Evolutionary conservation across 768 basidiomycete species (phyloP).

Genomic region (Mycena amicta): DNA sequence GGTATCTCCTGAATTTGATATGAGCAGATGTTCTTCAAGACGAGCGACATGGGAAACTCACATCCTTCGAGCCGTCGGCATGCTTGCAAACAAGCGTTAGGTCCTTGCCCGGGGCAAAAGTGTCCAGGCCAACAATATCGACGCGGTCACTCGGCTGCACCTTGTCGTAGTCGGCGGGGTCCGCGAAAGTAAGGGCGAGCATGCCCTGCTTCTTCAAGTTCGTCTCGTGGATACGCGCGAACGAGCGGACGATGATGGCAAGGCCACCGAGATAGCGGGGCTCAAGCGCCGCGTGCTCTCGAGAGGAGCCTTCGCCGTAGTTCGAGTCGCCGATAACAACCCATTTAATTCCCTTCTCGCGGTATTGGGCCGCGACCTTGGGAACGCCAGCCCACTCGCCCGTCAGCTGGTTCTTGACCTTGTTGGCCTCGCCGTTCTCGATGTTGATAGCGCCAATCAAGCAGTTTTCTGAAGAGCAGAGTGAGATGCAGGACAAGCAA

Average conservation of each 20-base stretch:
- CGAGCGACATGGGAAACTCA: slow-evolving; percentile 29
- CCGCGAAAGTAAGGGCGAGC: slow-evolving; percentile 92
- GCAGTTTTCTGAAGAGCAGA: slow-evolving; percentile 76
- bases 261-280: slow-evolving; percentile 93
- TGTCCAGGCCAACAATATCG: slow-evolving; percentile 85
- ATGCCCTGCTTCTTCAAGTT: slow-evolving; percentile 99
- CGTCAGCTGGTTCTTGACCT: slow-evolving; percentile 87
- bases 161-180: slow-evolving; percentile 95
- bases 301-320: slow-evolving; percentile 98
- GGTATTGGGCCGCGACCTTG: slow-evolving; percentile 83
- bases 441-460: slow-evolving; percentile 96
- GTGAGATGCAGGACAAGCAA: slow-evolving; percentile 10
- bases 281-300: slow-evolving; percentile 96
- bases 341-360: slow-evolving; percentile 90
- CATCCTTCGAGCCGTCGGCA: slow-evolving; percentile 73
- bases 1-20: slow-evolving; percentile 53
- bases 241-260: slow-evolving; percentile 94
- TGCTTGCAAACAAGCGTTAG: slow-evolving; percentile 84
- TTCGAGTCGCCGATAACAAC: slow-evolving; percentile 95
- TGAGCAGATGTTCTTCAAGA: slow-evolving; percentile 12
- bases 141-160: slow-evolving; percentile 85
- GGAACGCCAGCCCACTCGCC: slow-evolving; percentile 88
- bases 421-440: slow-evolving; percentile 96
- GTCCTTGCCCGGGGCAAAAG: slow-evolving; percentile 91
- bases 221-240: slow-evolving; percentile 97